These are phyloP conservation scores for Phytopythium delawarense DNA, from an alignment of 352 stramenopile species.

Conservation along the genomic window DNA sequence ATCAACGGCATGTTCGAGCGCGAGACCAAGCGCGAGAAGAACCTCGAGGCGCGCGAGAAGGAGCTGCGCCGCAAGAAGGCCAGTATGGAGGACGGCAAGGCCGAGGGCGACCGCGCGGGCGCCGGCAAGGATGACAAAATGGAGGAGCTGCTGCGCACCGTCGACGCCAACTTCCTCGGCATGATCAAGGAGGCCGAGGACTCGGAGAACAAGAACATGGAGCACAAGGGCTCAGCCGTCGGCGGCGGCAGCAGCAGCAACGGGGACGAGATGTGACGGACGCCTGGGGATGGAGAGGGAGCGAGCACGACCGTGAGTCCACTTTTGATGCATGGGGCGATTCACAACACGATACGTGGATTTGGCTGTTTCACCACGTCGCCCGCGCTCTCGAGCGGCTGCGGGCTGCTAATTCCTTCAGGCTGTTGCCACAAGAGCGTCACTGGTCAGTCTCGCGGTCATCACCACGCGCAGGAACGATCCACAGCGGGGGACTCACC, in stretches of 20 bases:
- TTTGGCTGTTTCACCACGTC: background rate
- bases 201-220: slow-evolving; percentile 87
- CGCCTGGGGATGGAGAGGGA: background rate
- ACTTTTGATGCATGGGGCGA: slow-evolving; percentile 4
- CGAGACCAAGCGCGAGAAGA: slow-evolving; percentile 96
- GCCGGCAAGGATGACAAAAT: slow-evolving; percentile 91
- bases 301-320: background rate
- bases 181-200: slow-evolving; percentile 97
- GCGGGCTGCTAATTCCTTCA: background rate
- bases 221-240: slow-evolving; percentile 55
- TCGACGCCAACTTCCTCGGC: slow-evolving; percentile 93
- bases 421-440: background rate
- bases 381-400: background rate
- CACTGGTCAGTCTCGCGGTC: background rate
- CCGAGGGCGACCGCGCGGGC: slow-evolving; percentile 43
- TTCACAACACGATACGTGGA: background rate
- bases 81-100: slow-evolving; percentile 76
- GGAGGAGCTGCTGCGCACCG: slow-evolving; percentile 90
- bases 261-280: slow-evolving; percentile 17
- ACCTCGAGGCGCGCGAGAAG: slow-evolving; percentile 89
- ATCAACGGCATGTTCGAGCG: slow-evolving; percentile 97
- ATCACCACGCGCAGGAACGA: background rate
- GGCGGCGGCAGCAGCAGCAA: slow-evolving; percentile 14
- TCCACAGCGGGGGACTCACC: background rate
- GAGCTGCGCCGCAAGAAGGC: slow-evolving; percentile 85